Percentiles rank a stretch among this genome's conserved stretches.
phyloP scores from a whole-genome alignment of 257 asterid species.

The Capsicum baccatum region DNA sequence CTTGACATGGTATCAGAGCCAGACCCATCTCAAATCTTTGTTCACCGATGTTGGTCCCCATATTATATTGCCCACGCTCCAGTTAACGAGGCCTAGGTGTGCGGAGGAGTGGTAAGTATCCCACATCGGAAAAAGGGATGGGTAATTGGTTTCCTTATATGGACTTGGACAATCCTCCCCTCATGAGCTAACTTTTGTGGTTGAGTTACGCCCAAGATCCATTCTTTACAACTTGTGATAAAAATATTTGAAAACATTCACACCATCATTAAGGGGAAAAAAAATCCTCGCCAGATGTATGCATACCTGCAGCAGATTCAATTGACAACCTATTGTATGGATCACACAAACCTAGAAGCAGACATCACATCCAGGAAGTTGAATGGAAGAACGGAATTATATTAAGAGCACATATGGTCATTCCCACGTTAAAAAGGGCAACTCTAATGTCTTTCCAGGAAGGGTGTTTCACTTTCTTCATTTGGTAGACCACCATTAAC shows the following conservation, averaged over 20 bases:
- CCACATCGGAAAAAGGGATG: too few relatives aligned
- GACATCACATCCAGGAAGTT: conserved; percentile 2
- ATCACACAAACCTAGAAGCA: conserved; percentile 4
- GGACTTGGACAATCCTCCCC: too few relatives aligned
- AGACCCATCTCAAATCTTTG: too few relatives aligned
- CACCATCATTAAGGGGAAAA: neutral
- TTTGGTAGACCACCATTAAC: conserved; percentile 16
- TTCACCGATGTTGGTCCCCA: too few relatives aligned
- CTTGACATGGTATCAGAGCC: too few relatives aligned
- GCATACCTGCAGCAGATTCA: neutral
- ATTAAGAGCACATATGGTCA: neutral
- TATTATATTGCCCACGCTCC: too few relatives aligned
- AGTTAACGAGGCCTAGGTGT: too few relatives aligned
- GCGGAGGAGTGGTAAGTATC: too few relatives aligned
- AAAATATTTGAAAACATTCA: neutral
- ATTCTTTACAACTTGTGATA: neutral
- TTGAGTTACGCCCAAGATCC: too few relatives aligned
- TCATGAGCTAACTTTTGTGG: too few relatives aligned
- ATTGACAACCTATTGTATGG: conserved; percentile 15
- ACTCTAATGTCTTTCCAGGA: neutral
- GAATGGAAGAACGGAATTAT: neutral
- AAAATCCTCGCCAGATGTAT: neutral
- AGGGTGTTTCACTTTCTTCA: neutral
- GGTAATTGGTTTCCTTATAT: too few relatives aligned
- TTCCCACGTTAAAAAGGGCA: neutral